These are phyloP conservation scores for Triadica sebifera DNA, from an alignment of 345 rosid species.

Conservation along the genomic window DNA sequence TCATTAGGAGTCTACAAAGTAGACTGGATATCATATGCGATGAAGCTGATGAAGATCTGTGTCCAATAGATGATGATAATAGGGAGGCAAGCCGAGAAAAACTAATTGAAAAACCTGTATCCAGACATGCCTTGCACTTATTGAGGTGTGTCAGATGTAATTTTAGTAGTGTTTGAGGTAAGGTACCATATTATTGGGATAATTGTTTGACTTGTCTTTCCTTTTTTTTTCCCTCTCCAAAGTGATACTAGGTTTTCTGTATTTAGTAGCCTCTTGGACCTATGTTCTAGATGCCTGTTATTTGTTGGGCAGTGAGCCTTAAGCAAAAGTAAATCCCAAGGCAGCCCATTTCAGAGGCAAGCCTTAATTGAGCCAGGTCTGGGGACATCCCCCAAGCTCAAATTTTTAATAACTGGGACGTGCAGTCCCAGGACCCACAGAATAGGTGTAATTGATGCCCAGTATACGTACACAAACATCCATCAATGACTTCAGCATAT, in stretches of 20 bases:
- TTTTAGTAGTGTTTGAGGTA: background rate
- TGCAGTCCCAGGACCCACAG: background rate
- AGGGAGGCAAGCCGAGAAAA: conserved; percentile 30
- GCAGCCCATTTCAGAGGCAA: background rate
- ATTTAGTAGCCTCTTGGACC: background rate
- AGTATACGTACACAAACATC: no score
- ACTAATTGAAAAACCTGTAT: conserved; percentile 32
- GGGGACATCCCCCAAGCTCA: background rate
- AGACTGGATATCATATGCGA: conserved; percentile 82
- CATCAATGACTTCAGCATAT: no score
- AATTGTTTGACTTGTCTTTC: background rate
- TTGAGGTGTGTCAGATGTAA: conserved; percentile 48
- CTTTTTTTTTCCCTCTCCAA: background rate
- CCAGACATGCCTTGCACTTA: conserved; percentile 41
- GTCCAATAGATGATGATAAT: conserved; percentile 26
- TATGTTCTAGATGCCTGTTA: background rate
- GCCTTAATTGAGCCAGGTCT: background rate
- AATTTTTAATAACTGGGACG: background rate
- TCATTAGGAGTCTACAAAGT: conserved; percentile 77
- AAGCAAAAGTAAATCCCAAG: background rate
- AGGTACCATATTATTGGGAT: background rate
- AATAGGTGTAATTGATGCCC: no score
- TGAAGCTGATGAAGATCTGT: conserved; percentile 59
- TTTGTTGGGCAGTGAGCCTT: background rate
- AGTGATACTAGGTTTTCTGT: background rate